A percentile compares a stretch with the other conserved stretches of the same genome.
phyloP scores from a whole-genome alignment of 1,139 yeast species.

The Citeromyces hawaiiensis region DNA sequence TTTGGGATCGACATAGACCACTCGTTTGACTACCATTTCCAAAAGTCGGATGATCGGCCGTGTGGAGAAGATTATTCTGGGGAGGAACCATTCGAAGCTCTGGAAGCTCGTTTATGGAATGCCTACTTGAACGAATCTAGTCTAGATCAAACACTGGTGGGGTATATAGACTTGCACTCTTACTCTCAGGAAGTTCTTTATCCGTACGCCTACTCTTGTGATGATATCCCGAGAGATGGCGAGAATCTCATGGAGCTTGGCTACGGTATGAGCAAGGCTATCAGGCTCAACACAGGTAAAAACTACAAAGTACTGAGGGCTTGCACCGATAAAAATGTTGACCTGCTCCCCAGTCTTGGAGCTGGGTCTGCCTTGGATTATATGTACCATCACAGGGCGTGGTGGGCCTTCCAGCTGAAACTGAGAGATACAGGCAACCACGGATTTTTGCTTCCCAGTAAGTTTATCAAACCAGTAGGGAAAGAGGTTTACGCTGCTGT shows the following conservation, averaged over 20 bases:
- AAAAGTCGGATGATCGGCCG: conserved; percentile 44
- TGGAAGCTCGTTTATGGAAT: conserved; percentile 56
- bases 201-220: conserved; percentile 75
- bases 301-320: conserved; percentile 62
- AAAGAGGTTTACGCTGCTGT: conserved; percentile 58
- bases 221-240: conserved; percentile 59
- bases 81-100: conserved; percentile 60
- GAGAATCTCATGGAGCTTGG: conserved; percentile 74
- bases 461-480: conserved; percentile 65
- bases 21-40: conserved; percentile 69
- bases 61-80: conserved; percentile 83
- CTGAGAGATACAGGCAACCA: conserved; percentile 74
- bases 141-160: conserved; percentile 48
- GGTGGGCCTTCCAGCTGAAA: conserved; percentile 77
- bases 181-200: conserved; percentile 74
- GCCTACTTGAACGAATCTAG: conserved; percentile 49
- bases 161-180: conserved; percentile 74
- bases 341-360: conserved; percentile 59
- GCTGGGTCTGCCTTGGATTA: conserved; percentile 75
- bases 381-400: conserved; percentile 73
- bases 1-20: conserved; percentile 81
- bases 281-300: conserved; percentile 49
- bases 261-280: conserved; percentile 66
- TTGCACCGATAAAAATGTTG: conserved; percentile 64
- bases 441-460: conserved; percentile 69